A percentile compares a stretch with the other conserved stretches of the same genome.
Evolutionary conservation across 495 filamentous ascomycete genomes (phyloP).

Genomic region (Neurospora tetraspora): DNA sequence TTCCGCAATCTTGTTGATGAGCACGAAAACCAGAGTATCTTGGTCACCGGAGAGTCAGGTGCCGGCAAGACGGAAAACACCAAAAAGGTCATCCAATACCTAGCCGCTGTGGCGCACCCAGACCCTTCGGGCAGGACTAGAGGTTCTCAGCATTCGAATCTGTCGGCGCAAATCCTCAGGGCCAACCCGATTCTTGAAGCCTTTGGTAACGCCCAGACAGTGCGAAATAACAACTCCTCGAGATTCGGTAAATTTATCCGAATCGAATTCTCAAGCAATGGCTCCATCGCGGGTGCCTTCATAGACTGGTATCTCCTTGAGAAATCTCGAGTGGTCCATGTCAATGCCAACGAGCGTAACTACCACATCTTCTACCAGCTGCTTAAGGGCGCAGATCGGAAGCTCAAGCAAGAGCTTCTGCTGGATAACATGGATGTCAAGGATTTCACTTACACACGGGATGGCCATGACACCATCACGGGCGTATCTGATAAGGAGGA

Average conservation of each 20-base stretch:
- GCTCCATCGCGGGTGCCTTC: slow-evolving; percentile 89
- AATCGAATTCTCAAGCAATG: slow-evolving; percentile 85
- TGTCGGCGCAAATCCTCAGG: slow-evolving; percentile 94
- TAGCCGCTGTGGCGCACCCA: slow-evolving; percentile 84
- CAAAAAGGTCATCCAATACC: slow-evolving; percentile 98
- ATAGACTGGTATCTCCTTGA: slow-evolving; percentile 99
- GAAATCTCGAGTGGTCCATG: slow-evolving; percentile 87
- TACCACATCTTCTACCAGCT: slow-evolving; percentile 99
- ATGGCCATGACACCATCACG: slow-evolving; percentile 81
- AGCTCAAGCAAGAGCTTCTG: slow-evolving; percentile 65
- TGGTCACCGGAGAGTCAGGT: slow-evolving; percentile 97
- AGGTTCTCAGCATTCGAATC: slow-evolving; percentile 61
- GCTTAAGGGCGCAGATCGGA: slow-evolving; percentile 65
- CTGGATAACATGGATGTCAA: slow-evolving; percentile 62
- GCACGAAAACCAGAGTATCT: slow-evolving; percentile 91
- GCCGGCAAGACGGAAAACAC: slow-evolving; percentile 99
- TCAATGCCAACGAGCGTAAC: slow-evolving; percentile 80
- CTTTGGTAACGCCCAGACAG: slow-evolving; percentile 96
- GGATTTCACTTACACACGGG: slow-evolving; percentile 83
- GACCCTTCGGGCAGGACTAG: slow-evolving; percentile 58
- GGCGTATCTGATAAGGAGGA: slow-evolving; percentile 89
- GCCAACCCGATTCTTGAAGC: slow-evolving; percentile 98
- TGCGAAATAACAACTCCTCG: slow-evolving; percentile 97
- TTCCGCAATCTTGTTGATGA: slow-evolving; percentile 94
- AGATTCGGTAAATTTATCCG: slow-evolving; percentile 98